Base-by-base conservation (phyloP, 1,284 basidiomycete genomes). In the Moesziomyces globuligerus region DNA sequence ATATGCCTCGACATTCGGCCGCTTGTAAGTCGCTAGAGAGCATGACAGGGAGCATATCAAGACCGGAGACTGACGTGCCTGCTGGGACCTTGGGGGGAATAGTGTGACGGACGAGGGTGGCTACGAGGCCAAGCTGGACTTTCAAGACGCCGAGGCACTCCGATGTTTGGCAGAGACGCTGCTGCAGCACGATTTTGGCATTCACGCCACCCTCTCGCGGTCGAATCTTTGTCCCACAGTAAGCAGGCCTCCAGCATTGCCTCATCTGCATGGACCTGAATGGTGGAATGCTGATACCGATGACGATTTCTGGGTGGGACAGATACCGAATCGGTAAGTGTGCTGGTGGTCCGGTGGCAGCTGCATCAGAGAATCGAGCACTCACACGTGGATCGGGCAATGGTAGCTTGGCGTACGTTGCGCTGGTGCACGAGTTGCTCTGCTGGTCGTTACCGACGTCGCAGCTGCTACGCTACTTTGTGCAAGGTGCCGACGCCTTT, bases 101-200 rank as follows among this genome's bases (percentile, higher is more conserved):
- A 61, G 52, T 17, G 67, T 65, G 21, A 60, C 15, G 8, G 67
- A 65, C 23, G 46, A 60, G 8, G 56, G 67, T 6, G 67, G 67
- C 10, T 61, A 51, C 41, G 67, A 70, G 28, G 68, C 61, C 32
- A 66, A 66, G 40, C 15, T 71, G 17, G 68, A 71, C 23, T 71
- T 71, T 37, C 68, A 65, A 18, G 50, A 66, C 46, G 47, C 68
- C 2, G 21, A 36, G 7, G 61, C 68, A 3, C 61, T 71, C 5
- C 57, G 66, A 25, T 58, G 54, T 25, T 34, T 72, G 5, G 59
- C 64, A 1, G 29, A 72, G 34, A 72, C 69, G 1, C 29, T 72
- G 20, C 48, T 72, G 18, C 26, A 25, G 9, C 49, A 72, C 29
- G 59, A 72, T 26, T 72, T 67, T 42, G 64, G 55, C 6, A 11